Base-by-base conservation (phyloP, 805 yeast genomes). In the Lachancea meyersii region DNA sequence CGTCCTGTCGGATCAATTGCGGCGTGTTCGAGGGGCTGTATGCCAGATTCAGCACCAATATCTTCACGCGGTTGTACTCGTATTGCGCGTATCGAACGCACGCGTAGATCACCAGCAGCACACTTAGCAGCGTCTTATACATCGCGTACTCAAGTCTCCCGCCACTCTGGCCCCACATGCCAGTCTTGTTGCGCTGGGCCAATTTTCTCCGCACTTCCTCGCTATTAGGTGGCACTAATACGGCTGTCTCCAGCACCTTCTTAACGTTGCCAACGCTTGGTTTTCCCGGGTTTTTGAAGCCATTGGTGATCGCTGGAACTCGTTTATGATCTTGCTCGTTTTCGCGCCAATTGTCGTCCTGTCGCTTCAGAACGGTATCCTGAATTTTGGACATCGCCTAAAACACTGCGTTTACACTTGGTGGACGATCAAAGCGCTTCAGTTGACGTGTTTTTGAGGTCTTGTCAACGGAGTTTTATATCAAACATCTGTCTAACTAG, bases 1-100 rank as follows among this genome's bases (percentile, higher is more conserved):
- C 87, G 64, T 91, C 97, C 48, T 82, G 81, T 50, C 94, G 78
- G 49, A 91, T 87, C 43, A 88, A 68, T 54, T 83, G 88, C 1
- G 97, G 97, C 3, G 94, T 77, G 55, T 76, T 79, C 23, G 82
- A 73, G 2, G 81, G 79, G 51, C 80, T 82, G 61, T 82, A 84
- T 8, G 86, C 77, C 38, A 79, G 55, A 40, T 77, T 79, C 42
- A 79, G 67, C 37, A 82, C 68, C 54, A 77, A 75, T 48, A 87
- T 71, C 46, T 73, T 70, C 33, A 73, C 50, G 48, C 71, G 71
- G 54, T 81, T 74, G 58, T 70, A 72, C 18, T 72, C 55, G 51
- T 63, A 80, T 51, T 79, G 76, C 45, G 67, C 53, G 40, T 75
- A 70, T 45, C 86, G 71, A 49, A 69, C 69, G 22, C 77, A 59